Base-by-base conservation (phyloP, 306 rosid genomes). In the Prunus mira region DNA sequence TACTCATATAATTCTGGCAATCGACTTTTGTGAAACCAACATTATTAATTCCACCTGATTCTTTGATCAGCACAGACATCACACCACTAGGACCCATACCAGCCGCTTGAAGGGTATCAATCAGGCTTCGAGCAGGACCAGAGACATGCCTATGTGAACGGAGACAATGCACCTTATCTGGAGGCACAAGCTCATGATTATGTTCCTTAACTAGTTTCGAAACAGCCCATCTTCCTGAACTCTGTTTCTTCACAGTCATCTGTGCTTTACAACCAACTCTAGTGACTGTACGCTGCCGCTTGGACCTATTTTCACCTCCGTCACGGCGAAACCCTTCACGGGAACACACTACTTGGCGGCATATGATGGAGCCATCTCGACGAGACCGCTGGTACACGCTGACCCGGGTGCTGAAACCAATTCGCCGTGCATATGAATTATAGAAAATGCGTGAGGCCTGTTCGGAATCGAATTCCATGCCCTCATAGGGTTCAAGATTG, bases 381-480 rank as follows among this genome's bases (percentile, higher is more conserved):
- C 83, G 80, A 2, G 83, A 78, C 18, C 86, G 63, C 86, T 82
- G 86, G 73, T 82, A 82, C 43, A 78, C 86, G 41, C 86, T 82
- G 50, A 82, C 80, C 65, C 83, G 77, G 19, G 86, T 82, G 61
- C 86, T 82, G 75, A 82, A 82, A 30, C 86, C 86, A 5, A 74
- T 57, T 4, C 86, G 65, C 2, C 82, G 54, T 0, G 86, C 86
- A 65, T 78, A 82, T 18, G 83, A 79, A 71, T 85, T 85, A 51
- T 85, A 85, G 82, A 85, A 85, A 65, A 79, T 73, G 24, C 88
- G 84, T 3, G 88, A 83, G 71, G 82, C 76, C 55, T 76, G 86
- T 45, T 85, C 86, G 5, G 88, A 82, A 52, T 76, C 84, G 61
- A 85, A 85, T 41, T 82, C 86, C 86, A 85, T 82, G 5, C 86